Conservation (phyloP, 108 stramenopile species). For the Cyclotella atomus region DNA sequence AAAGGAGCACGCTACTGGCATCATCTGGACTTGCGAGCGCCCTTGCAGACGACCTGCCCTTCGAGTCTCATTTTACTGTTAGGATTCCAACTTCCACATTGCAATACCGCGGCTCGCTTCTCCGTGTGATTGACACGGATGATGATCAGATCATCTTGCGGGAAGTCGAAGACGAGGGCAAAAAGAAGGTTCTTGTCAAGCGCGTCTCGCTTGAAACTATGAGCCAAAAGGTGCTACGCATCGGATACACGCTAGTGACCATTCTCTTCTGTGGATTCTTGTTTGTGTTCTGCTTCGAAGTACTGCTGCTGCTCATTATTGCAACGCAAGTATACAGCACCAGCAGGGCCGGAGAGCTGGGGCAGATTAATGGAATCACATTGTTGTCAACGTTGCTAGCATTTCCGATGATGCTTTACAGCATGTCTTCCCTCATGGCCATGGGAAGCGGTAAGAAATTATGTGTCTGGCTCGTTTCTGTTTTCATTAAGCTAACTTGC, state of each 20-base stretch:
- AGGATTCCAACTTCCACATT: constrained; percentile 52
- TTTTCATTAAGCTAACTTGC: background rate
- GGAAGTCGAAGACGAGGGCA: constrained; percentile 36
- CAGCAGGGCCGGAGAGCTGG: constrained; percentile 4
- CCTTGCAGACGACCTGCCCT: constrained; percentile 14
- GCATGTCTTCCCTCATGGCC: constrained; percentile 61
- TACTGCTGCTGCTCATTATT: constrained; percentile 61
- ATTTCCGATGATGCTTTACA: constrained; percentile 54
- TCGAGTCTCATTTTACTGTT: constrained; percentile 64
- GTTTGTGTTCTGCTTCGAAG: constrained; percentile 71
- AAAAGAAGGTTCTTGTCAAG: constrained; percentile 49
- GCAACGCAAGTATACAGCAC: constrained; percentile 54
- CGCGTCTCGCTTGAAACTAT: constrained; percentile 37
- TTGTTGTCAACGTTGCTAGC: constrained; percentile 51
- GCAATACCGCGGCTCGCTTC: constrained; percentile 44
- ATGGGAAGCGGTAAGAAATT: constrained; percentile 49
- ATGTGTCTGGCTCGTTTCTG: background rate
- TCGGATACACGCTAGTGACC: constrained; percentile 59
- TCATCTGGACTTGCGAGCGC: constrained; percentile 4
- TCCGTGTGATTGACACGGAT: constrained; percentile 50
- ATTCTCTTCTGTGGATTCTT: constrained; percentile 64
- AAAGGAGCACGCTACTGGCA: background rate
- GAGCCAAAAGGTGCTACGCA: constrained; percentile 44
- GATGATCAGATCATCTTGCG: constrained; percentile 61
- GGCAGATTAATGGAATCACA: background rate